Base-by-base conservation (phyloP, 2,329 filamentous ascomycete species). In the Aspergillus neoniger region DNA sequence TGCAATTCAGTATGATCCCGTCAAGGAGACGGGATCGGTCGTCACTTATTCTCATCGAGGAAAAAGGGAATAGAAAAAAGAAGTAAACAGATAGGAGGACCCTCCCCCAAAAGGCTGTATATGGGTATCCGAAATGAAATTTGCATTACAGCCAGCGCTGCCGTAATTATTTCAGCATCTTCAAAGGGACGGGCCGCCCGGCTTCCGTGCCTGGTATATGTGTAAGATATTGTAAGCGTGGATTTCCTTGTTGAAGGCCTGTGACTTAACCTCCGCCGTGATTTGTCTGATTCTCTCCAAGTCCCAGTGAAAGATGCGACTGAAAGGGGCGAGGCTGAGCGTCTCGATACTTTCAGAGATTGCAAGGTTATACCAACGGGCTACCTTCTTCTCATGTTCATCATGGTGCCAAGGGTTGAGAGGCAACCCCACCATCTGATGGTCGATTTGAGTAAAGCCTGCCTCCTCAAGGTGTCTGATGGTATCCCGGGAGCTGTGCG, bases 311-410 rank as follows among this genome's bases (percentile, higher is more conserved):
- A 86, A 85, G 44, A 88, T 81, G 60, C 88, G 84, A 48, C 85
- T 88, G 71, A 97, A 83, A 7, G 92, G 89, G 38, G 84, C 89
- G 69, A 95, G 76, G 65, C 88, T 89, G 69, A 96, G 80, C 12
- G 88, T 87, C 67, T 92, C 86, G 53, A 96, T 77, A 25, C 90
- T 89, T 70, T 91, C 86, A 10, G 84, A 87, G 67, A 96, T 81
- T 41, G 87, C 88, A 23, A 94, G 80, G 70, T 94, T 92, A 77
- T 96, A 96, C 90, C 91, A 96, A 60, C 87, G 83, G 30, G 90
- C 91, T 56, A 92, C 83, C 48, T 89, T 84, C 63, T 86, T 88
- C 66, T 87, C 82, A 64, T 86, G 82, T 25, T 83, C 80, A 67
- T 91, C 86, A 25, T 79, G 74, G 60, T 86, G 85, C 89, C 91